These are phyloP conservation scores for Cordia subcordata DNA, from an alignment of 257 asterid species.

Conservation along the genomic window DNA sequence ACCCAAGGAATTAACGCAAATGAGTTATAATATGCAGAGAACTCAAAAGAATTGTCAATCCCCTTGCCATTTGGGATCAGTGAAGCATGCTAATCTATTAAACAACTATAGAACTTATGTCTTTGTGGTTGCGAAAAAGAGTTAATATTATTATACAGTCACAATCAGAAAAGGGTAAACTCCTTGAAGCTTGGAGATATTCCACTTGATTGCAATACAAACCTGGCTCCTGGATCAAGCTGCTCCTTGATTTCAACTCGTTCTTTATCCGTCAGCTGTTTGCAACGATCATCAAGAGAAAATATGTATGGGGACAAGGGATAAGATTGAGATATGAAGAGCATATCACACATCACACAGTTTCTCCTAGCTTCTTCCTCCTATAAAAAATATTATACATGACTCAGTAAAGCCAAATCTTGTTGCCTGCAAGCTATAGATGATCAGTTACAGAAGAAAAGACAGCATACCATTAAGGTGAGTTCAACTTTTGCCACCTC, in stretches of 20 bases:
- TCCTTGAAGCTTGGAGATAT: no score
- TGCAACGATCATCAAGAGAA: conserved; percentile 85
- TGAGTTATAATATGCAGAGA: no score
- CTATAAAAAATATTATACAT: conserved; percentile 32
- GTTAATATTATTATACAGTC: no score
- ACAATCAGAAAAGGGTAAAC: no score
- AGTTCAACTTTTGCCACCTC: conserved; percentile 88
- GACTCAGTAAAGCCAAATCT: conserved; percentile 5
- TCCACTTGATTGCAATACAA: conserved; percentile 22
- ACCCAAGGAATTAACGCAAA: no score
- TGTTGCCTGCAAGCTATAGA: not conserved
- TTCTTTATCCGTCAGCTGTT: conserved; percentile 59
- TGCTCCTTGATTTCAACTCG: conserved; percentile 52
- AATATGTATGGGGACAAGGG: conserved; percentile 83
- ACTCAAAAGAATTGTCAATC: no score
- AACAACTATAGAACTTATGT: no score
- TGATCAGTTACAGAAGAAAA: not conserved
- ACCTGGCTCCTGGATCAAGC: conserved; percentile 91
- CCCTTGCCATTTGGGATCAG: no score
- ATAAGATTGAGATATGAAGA: conserved; percentile 78
- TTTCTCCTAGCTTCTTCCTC: conserved; percentile 92
- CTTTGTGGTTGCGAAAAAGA: no score
- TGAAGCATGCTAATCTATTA: no score
- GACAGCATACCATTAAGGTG: conserved; percentile 65
- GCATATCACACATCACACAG: conserved; percentile 83